These are phyloP conservation scores for Fistulifera pelliculosa DNA, from an alignment of 108 stramenopile species.

Conservation along the genomic window DNA sequence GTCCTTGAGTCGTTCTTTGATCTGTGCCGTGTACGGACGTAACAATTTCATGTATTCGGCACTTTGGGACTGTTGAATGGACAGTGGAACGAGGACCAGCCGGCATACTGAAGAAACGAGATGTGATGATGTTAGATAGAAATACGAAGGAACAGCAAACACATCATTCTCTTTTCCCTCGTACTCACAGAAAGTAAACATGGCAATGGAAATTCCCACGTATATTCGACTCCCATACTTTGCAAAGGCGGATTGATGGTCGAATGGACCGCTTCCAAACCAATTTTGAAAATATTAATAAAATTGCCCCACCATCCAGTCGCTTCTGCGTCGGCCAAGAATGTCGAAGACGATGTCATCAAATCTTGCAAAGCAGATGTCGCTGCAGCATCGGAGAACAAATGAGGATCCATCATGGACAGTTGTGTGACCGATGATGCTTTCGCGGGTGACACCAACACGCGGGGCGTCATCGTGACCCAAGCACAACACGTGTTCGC, in stretches of 20 bases:
- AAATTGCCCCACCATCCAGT: slow-evolving; percentile 46
- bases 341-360: too few species aligned
- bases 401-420: too few species aligned
- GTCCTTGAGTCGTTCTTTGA: slow-evolving; percentile 84
- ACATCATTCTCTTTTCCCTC: not conserved
- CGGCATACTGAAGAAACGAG: slow-evolving; percentile 14
- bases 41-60: slow-evolving; percentile 87
- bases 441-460: too few species aligned
- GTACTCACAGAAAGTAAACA: slow-evolving; percentile 66
- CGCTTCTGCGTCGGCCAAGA: slow-evolving; percentile 17
- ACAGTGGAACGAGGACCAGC: slow-evolving; percentile 79
- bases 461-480: too few species aligned
- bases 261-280: slow-evolving; percentile 47
- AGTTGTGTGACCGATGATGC: too few species aligned
- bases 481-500: too few species aligned
- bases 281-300: slow-evolving; percentile 41
- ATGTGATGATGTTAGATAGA: too few species aligned
- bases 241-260: slow-evolving; percentile 53
- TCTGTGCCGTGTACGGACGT: slow-evolving; percentile 83
- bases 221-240: slow-evolving; percentile 52
- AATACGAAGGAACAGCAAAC: not conserved
- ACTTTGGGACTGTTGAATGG: slow-evolving; percentile 78
- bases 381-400: too few species aligned
- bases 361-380: too few species aligned
- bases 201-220: slow-evolving; percentile 71